Conservation (phyloP, 371 early-diverging fungal genomes). For the Mucor plumbeus region DNA sequence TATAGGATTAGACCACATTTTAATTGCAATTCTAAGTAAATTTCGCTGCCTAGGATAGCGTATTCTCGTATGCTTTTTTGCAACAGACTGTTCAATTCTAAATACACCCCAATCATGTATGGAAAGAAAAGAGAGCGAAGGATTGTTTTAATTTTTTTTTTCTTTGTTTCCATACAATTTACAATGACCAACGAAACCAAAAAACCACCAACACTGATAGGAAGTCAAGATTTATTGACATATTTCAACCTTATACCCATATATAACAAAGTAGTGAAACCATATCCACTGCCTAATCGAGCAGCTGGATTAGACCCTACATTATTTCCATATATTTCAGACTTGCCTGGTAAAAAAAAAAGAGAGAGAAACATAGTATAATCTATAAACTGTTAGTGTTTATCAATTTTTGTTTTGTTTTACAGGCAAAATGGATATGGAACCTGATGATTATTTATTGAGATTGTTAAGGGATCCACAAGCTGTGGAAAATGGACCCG, state of each 20-base stretch:
- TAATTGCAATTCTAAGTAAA: too few species aligned
- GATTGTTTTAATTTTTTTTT: background rate
- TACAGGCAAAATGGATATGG: constrained; percentile 44
- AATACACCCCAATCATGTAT: background rate
- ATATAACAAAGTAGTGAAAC: constrained; percentile 62
- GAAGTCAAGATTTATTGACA: constrained; percentile 61
- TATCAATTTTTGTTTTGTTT: background rate
- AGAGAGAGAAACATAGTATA: too few species aligned
- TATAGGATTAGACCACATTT: too few species aligned
- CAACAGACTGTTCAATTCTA: background rate
- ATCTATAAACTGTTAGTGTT: background rate
- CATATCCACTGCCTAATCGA: constrained; percentile 49
- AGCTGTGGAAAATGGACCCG: constrained; percentile 37
- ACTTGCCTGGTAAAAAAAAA: constrained; percentile 57
- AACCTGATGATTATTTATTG: constrained; percentile 49
- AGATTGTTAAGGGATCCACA: constrained; percentile 52
- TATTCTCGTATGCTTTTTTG: background rate
- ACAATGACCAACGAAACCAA: constrained; percentile 11
- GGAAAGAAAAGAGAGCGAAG: background rate
- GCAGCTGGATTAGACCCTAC: constrained; percentile 51
- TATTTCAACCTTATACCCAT: constrained; percentile 61
- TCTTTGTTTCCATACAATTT: background rate
- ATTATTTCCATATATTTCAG: constrained; percentile 54
- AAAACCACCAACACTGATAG: constrained; percentile 31
- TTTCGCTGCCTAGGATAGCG: too few species aligned